Evolutionary conservation across 2,329 filamentous ascomycete genomes (phyloP).

Genomic region (Aspergillus awamori): DNA sequence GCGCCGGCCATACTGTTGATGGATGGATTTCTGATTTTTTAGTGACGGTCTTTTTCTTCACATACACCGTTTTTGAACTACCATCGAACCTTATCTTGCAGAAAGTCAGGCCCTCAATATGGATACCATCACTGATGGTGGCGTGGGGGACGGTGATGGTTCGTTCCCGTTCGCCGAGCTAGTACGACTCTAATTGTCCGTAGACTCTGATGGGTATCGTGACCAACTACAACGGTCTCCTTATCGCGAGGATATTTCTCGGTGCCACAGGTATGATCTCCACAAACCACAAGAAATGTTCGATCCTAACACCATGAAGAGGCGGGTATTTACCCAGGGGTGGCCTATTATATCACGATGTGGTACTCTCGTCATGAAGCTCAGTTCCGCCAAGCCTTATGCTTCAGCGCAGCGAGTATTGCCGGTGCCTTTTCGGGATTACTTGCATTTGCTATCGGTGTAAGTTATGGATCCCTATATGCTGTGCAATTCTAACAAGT

Average conservation of each 20-base stretch:
- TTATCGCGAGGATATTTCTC: conserved; percentile 52
- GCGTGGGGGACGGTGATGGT: conserved; percentile 53
- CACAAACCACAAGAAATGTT: too few relatives aligned
- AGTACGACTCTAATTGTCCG: not conserved
- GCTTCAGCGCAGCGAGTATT: conserved; percentile 52
- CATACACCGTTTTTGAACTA: conserved; percentile 27
- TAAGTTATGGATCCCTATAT: conserved; percentile 28
- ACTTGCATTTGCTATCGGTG: conserved; percentile 54
- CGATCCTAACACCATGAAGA: conserved; percentile 26
- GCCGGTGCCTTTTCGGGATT: conserved; percentile 58
- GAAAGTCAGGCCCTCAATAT: conserved; percentile 32
- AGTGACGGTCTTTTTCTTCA: conserved; percentile 37
- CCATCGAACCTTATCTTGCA: conserved; percentile 30
- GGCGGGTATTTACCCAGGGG: conserved; percentile 47
- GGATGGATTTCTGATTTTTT: not conserved
- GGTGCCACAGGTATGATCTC: conserved; percentile 33
- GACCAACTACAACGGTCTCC: conserved; percentile 50
- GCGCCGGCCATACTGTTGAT: not conserved
- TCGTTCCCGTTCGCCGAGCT: not conserved
- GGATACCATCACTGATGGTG: conserved; percentile 36
- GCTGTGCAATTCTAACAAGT: not conserved
- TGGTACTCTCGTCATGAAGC: conserved; percentile 51
- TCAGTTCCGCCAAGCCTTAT: conserved; percentile 49
- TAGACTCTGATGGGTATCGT: conserved; percentile 54
- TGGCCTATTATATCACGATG: conserved; percentile 50